Conservation (phyloP, 2,329 filamentous ascomycete species). For the Thyridium curvatum region DNA sequence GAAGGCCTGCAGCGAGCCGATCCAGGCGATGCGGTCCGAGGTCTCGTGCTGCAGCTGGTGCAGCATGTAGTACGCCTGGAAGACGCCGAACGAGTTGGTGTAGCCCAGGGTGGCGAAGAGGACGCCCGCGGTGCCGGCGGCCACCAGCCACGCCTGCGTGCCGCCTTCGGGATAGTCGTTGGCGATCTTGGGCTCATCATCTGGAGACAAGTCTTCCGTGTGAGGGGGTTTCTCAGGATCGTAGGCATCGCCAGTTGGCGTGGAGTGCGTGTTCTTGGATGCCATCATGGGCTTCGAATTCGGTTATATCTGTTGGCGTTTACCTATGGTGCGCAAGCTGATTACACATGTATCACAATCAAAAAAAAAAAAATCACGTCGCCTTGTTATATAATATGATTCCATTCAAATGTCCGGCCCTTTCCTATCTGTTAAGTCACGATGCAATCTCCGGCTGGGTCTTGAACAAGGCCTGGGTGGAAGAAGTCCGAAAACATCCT, state of each 20-base stretch:
- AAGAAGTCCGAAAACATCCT: too few species aligned
- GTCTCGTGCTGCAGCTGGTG: constrained; percentile 18
- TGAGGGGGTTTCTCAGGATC: not conserved
- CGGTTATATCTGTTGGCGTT: too few species aligned
- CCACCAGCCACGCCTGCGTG: constrained; percentile 20
- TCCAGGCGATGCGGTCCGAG: constrained; percentile 25
- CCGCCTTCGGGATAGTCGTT: constrained; percentile 13
- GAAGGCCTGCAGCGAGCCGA: constrained; percentile 23
- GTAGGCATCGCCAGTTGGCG: not conserved
- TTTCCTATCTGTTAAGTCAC: too few species aligned
- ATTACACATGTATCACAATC: too few species aligned
- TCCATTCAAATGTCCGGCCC: too few species aligned
- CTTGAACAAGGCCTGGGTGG: too few species aligned
- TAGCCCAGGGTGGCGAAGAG: constrained; percentile 26
- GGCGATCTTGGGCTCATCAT: not conserved
- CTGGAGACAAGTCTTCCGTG: not conserved
- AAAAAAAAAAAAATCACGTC: too few species aligned
- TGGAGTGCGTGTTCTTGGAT: not conserved
- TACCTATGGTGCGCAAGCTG: too few species aligned
- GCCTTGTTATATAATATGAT: too few species aligned
- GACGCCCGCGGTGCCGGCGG: constrained; percentile 12
- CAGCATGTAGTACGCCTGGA: constrained; percentile 23
- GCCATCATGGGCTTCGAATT: not conserved
- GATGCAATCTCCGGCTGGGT: too few species aligned
- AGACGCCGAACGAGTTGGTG: constrained; percentile 29